Conservation (phyloP, 1,284 basidiomycete genomes). For the Trichosporon sp. region DNA sequence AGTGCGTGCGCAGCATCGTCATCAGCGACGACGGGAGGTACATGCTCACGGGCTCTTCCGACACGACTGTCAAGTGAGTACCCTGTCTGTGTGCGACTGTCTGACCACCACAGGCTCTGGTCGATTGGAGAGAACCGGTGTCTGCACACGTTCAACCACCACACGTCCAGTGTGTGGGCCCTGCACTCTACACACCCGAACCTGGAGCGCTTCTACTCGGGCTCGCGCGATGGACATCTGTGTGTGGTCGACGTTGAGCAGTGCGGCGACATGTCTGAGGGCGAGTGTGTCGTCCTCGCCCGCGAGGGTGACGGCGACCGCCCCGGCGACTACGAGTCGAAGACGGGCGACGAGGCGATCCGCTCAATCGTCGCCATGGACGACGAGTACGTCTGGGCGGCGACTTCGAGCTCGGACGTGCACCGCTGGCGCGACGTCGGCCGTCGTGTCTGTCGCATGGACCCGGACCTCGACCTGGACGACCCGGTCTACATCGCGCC, state of each 20-base stretch:
- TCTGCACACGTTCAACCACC: constrained; percentile 92
- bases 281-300: constrained; percentile 80
- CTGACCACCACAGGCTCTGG: constrained; percentile 70
- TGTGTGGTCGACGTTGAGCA: constrained; percentile 85
- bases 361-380: constrained; percentile 79
- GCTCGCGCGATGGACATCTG: constrained; percentile 82
- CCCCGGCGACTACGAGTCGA: constrained; percentile 36
- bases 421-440: constrained; percentile 69
- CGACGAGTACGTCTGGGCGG: constrained; percentile 85
- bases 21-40: constrained; percentile 85
- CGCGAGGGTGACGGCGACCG: constrained; percentile 54
- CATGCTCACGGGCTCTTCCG: constrained; percentile 84
- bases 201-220: constrained; percentile 91
- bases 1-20: constrained; percentile 86
- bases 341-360: constrained; percentile 63
- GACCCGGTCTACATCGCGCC: constrained; percentile 22
- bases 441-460: constrained; percentile 57
- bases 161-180: constrained; percentile 93
- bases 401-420: constrained; percentile 73
- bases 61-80: constrained; percentile 59
- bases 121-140: constrained; percentile 83
- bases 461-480: constrained; percentile 46
- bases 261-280: constrained; percentile 73
- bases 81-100: neutral
- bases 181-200: constrained; percentile 80